Percentiles rank a stretch among this genome's conserved stretches.
phyloP scores from a whole-genome alignment of 495 filamentous ascomycete genomes.

The Penicillium longicatenatum region DNA sequence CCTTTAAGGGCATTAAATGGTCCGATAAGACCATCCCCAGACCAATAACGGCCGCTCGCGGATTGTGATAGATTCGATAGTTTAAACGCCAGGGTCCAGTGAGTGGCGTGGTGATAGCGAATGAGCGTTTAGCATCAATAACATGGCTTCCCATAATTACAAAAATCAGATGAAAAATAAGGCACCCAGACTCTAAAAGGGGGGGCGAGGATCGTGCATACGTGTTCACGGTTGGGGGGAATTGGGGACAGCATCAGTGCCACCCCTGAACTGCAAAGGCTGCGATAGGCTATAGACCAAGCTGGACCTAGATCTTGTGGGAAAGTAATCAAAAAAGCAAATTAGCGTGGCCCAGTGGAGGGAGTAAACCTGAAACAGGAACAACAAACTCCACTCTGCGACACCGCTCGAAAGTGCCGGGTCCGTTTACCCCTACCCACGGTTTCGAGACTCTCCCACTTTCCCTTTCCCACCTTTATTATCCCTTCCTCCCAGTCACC shows the following conservation, averaged over 20 bases:
- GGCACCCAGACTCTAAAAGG: neutral
- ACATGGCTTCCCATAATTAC: neutral
- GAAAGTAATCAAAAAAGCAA: conserved; percentile 11
- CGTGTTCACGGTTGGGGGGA: conserved; percentile 10
- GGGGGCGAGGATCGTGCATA: conserved; percentile 3
- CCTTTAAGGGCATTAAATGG: neutral
- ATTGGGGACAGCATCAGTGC: neutral
- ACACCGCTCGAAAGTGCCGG: conserved; percentile 25
- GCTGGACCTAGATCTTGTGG: conserved; percentile 10
- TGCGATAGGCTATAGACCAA: conserved; percentile 6
- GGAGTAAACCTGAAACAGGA: conserved; percentile 46
- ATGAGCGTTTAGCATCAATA: neutral
- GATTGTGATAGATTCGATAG: conserved; percentile 29
- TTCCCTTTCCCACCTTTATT: conserved; percentile 28
- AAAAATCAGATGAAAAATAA: conserved; percentile 9
- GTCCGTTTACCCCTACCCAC: conserved; percentile 30
- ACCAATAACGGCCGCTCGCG: conserved; percentile 16
- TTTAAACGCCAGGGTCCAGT: conserved; percentile 17
- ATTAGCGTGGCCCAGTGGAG: conserved; percentile 7
- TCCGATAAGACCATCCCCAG: conserved; percentile 21
- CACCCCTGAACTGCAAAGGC: neutral
- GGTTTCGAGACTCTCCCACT: conserved; percentile 28
- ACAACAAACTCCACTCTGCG: conserved; percentile 24
- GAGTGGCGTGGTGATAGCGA: conserved; percentile 15
- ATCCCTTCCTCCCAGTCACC: conserved; percentile 24